phyloP scores from a whole-genome alignment of 768 basidiomycete genomes.

The Macrolepiota fuliginosa region DNA sequence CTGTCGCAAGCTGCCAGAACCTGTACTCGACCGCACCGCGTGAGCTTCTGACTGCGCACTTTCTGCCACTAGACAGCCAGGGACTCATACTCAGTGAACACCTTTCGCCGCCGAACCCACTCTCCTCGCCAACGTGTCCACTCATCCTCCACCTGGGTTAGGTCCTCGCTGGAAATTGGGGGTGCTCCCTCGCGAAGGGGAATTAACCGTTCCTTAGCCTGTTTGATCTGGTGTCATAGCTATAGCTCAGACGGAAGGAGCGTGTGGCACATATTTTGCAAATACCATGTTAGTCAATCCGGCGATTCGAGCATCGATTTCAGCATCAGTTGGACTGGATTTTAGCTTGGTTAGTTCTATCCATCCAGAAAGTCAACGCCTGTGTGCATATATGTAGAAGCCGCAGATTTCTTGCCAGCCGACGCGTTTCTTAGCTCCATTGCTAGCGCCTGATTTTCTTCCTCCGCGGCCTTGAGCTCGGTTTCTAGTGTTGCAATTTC shows the following conservation, averaged over 20 bases:
- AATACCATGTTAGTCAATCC: constrained; percentile 50
- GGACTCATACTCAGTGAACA: constrained; percentile 66
- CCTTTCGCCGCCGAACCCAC: constrained; percentile 75
- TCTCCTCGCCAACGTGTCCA: constrained; percentile 81
- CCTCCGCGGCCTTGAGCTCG: constrained; percentile 55
- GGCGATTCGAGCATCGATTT: constrained; percentile 56
- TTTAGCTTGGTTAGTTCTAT: constrained; percentile 67
- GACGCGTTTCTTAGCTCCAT: constrained; percentile 49
- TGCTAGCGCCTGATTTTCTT: constrained; percentile 52
- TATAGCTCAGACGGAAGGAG: constrained; percentile 12
- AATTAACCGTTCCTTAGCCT: constrained; percentile 46
- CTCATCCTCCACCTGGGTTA: constrained; percentile 64
- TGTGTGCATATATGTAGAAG: constrained; percentile 16
- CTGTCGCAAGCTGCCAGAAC: constrained; percentile 72
- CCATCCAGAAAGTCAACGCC: constrained; percentile 16
- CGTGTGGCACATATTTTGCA: constrained; percentile 4
- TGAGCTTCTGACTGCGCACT: constrained; percentile 10
- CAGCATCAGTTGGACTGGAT: constrained; percentile 64
- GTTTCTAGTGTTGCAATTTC: constrained; percentile 58
- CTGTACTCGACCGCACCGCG: constrained; percentile 34
- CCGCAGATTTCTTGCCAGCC: constrained; percentile 33
- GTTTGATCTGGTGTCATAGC: constrained; percentile 41
- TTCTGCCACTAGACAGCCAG: constrained; percentile 4
- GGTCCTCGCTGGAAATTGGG: constrained; percentile 69
- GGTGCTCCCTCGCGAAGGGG: constrained; percentile 68